Percentiles rank a stretch among this genome's conserved stretches.
These are phyloP conservation scores for Trichoderma aggressivum DNA, from an alignment of 2,329 filamentous ascomycete species.

Conservation along the genomic window DNA sequence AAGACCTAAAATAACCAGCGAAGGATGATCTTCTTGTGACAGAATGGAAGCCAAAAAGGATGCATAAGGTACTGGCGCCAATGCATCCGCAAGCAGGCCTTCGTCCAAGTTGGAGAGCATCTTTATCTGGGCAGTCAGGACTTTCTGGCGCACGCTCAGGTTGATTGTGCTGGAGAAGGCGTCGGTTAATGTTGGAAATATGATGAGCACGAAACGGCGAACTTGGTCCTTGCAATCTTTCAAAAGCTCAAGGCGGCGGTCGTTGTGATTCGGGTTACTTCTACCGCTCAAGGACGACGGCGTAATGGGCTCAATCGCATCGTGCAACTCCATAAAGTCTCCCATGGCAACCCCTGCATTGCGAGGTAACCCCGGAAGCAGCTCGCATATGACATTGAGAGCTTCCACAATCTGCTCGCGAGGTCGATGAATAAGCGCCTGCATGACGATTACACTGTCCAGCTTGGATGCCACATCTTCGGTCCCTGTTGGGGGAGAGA, in stretches of 20 bases:
- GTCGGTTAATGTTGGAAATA: slow-evolving; percentile 92
- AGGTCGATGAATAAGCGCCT: slow-evolving; percentile 91
- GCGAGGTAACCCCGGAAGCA: slow-evolving; percentile 72
- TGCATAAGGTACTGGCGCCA: slow-evolving; percentile 87
- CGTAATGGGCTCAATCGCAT: slow-evolving; percentile 39
- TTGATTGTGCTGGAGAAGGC: slow-evolving; percentile 98
- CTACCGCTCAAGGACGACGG: slow-evolving; percentile 34
- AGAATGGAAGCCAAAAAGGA: slow-evolving; percentile 94
- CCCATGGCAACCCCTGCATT: slow-evolving; percentile 43
- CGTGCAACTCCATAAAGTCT: slow-evolving; percentile 44
- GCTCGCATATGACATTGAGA: slow-evolving; percentile 93
- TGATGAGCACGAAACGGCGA: slow-evolving; percentile 85
- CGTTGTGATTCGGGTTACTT: slow-evolving; percentile 55
- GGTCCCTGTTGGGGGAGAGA: slow-evolving; percentile 79
- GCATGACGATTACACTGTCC: slow-evolving; percentile 97
- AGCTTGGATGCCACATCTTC: slow-evolving; percentile 81
- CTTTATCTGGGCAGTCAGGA: slow-evolving; percentile 91
- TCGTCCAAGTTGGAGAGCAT: slow-evolving; percentile 96
- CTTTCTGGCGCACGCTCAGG: slow-evolving; percentile 88
- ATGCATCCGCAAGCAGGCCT: slow-evolving; percentile 76
- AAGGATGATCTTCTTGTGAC: slow-evolving; percentile 89
- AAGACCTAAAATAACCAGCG: slow-evolving; percentile 79
- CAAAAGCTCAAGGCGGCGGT: slow-evolving; percentile 78
- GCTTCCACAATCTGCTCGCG: slow-evolving; percentile 97
- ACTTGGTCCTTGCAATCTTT: slow-evolving; percentile 82